Evolutionary conservation across 2,329 filamentous ascomycete genomes (phyloP).

Genomic region (Claviceps arundinis): DNA sequence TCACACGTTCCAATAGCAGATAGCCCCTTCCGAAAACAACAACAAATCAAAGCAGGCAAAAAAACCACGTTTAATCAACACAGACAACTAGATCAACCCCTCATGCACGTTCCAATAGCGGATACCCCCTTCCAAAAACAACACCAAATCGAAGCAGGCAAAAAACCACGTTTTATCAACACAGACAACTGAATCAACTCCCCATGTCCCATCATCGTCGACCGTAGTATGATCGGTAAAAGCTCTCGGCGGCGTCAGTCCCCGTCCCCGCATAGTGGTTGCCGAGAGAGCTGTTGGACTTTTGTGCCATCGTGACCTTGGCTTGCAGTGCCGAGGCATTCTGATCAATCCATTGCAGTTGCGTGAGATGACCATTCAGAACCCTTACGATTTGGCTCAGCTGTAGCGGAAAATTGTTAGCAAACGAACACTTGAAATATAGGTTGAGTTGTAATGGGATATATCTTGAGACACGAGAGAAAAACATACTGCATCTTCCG

Average conservation of each 20-base stretch:
- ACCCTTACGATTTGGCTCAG: constrained; percentile 91
- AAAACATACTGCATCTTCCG: constrained; percentile 67
- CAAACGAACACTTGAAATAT: constrained; percentile 8
- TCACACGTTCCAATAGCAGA: background rate
- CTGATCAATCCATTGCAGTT: constrained; percentile 86
- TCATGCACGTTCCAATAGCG: background rate
- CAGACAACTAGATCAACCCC: background rate
- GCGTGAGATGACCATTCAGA: constrained; percentile 81
- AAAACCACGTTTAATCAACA: background rate
- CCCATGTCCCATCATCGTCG: constrained; percentile 36
- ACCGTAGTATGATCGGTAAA: constrained; percentile 80
- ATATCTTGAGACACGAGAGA: background rate
- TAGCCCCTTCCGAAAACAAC: background rate
- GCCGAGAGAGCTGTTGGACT: constrained; percentile 52
- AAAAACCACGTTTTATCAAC: background rate
- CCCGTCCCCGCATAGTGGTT: constrained; percentile 46
- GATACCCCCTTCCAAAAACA: background rate
- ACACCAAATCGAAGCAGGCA: background rate
- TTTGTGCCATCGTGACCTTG: constrained; percentile 73
- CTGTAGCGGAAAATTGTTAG: constrained; percentile 29
- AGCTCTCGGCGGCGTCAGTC: constrained; percentile 68
- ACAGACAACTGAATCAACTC: background rate
- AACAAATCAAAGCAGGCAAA: background rate
- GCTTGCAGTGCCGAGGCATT: constrained; percentile 69
- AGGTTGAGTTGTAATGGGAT: background rate